Percentiles rank a stretch among this genome's conserved stretches.
These are phyloP conservation scores for Canariomyces notabilis DNA, from an alignment of 2,329 filamentous ascomycete species.

Conservation along the genomic window DNA sequence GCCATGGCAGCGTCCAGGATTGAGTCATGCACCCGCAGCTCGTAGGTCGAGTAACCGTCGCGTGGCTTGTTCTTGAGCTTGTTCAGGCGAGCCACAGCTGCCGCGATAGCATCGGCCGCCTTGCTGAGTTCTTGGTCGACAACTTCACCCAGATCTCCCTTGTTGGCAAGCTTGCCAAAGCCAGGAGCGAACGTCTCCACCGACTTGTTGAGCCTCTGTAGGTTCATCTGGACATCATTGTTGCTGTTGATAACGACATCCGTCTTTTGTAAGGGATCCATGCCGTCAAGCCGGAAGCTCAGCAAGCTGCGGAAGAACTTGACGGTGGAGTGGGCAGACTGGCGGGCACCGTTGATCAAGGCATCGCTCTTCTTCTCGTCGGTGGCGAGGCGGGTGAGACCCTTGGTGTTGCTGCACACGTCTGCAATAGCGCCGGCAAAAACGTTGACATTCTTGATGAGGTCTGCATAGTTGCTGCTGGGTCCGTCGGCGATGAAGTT, in stretches of 20 bases:
- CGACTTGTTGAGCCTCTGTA: conserved; percentile 89
- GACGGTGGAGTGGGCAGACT: conserved; percentile 80
- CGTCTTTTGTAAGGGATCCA: conserved; percentile 88
- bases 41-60: conserved; percentile 92
- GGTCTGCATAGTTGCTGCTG: conserved; percentile 80
- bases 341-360: conserved; percentile 73
- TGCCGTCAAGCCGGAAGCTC: conserved; percentile 86
- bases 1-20: conserved; percentile 91
- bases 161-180: conserved; percentile 70
- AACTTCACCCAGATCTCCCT: conserved; percentile 85
- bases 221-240: conserved; percentile 88
- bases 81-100: conserved; percentile 79
- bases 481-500: conserved; percentile 97
- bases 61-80: conserved; percentile 96
- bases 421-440: conserved; percentile 90
- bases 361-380: conserved; percentile 93
- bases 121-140: conserved; percentile 90
- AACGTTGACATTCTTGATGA: conserved; percentile 87
- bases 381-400: conserved; percentile 83
- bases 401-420: conserved; percentile 94
- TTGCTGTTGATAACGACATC: conserved; percentile 98
- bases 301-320: conserved; percentile 93
- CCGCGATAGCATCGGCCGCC: conserved; percentile 91
- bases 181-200: conserved; percentile 89
- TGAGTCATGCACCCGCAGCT: conserved; percentile 90